Evolutionary conservation across 2,329 filamentous ascomycete species (phyloP).

Genomic region (Verticillium nubilum): DNA sequence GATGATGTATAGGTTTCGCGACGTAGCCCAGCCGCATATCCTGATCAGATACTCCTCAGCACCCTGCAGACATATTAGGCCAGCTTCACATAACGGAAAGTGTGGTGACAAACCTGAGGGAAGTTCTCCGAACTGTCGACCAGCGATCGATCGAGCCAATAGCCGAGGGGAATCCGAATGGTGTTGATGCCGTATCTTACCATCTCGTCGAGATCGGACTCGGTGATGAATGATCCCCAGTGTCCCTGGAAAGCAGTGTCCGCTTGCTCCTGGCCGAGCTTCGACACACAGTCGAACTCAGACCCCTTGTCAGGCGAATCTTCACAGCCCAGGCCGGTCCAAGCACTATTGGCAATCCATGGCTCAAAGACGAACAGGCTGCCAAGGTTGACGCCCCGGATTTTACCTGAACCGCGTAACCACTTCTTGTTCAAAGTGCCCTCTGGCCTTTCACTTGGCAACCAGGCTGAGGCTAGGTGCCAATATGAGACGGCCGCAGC

Average conservation of each 20-base stretch:
- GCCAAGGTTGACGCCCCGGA: slow-evolving; percentile 51
- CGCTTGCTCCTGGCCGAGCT: slow-evolving; percentile 38
- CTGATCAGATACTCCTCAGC: slow-evolving; percentile 39
- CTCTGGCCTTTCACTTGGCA: not conserved
- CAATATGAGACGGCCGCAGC: not conserved
- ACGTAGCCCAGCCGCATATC: slow-evolving; percentile 41
- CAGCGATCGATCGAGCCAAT: slow-evolving; percentile 47
- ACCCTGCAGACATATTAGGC: slow-evolving; percentile 21
- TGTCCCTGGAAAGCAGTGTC: slow-evolving; percentile 42
- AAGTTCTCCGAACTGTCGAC: slow-evolving; percentile 46
- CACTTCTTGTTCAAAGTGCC: not conserved
- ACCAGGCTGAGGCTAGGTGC: not conserved
- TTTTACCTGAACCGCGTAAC: slow-evolving; percentile 23
- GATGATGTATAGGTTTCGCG: slow-evolving; percentile 46
- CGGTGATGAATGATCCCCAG: slow-evolving; percentile 44
- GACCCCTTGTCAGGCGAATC: slow-evolving; percentile 19
- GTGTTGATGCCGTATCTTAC: slow-evolving; percentile 45
- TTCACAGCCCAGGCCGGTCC: slow-evolving; percentile 41
- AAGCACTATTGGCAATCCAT: slow-evolving; percentile 43
- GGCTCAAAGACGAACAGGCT: slow-evolving; percentile 47
- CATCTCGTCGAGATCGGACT: slow-evolving; percentile 43
- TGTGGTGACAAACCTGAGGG: slow-evolving; percentile 21
- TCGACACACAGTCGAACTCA: slow-evolving; percentile 49
- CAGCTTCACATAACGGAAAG: rapidly evolving
- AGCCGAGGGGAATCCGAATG: slow-evolving; percentile 48